A percentile compares a stretch with the other conserved stretches of the same genome.
phyloP scores from a whole-genome alignment of 331 rosid species.

The Dryas integrifolia region DNA sequence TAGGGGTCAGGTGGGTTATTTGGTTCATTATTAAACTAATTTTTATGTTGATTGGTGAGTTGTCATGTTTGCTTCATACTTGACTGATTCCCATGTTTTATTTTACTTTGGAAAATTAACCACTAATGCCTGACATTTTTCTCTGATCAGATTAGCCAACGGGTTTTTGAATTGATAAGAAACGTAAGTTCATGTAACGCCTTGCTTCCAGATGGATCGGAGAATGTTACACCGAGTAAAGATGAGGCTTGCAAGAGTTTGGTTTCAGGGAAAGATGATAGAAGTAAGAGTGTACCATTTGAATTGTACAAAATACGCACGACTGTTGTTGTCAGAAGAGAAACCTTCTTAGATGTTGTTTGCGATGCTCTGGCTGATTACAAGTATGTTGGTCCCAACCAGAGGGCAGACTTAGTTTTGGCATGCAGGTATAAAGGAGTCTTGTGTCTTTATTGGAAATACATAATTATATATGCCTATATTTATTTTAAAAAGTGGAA shows the following conservation, averaged over 20 bases:
- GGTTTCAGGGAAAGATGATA: constrained; percentile 37
- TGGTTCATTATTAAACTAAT: constrained; percentile 3
- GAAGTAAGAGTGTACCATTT: constrained; percentile 53
- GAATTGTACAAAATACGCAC: constrained; percentile 81
- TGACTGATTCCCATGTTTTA: background rate
- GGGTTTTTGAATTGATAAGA: constrained; percentile 62
- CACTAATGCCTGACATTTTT: constrained; percentile 23
- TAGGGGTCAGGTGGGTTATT: background rate
- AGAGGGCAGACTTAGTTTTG: constrained; percentile 73
- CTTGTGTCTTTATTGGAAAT: constrained; percentile 15
- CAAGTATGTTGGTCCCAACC: constrained; percentile 91
- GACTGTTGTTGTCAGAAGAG: constrained; percentile 59
- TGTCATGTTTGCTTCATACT: constrained; percentile 15
- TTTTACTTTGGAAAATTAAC: background rate
- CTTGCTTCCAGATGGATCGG: constrained; percentile 42
- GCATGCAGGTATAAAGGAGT: constrained; percentile 72
- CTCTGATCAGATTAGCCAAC: constrained; percentile 71
- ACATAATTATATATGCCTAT: background rate
- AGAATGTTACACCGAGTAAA: constrained; percentile 25
- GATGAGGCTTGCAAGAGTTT: constrained; percentile 36
- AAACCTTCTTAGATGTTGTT: constrained; percentile 63
- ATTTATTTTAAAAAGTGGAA: background rate
- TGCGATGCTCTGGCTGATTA: constrained; percentile 83
- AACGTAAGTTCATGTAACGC: constrained; percentile 35
- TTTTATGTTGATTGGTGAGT: constrained; percentile 1